Evolutionary conservation across 306 rosid species (phyloP), one percentile per base, ranked within the genome.

Genomic region (Citrullus colocynthis): DNA sequence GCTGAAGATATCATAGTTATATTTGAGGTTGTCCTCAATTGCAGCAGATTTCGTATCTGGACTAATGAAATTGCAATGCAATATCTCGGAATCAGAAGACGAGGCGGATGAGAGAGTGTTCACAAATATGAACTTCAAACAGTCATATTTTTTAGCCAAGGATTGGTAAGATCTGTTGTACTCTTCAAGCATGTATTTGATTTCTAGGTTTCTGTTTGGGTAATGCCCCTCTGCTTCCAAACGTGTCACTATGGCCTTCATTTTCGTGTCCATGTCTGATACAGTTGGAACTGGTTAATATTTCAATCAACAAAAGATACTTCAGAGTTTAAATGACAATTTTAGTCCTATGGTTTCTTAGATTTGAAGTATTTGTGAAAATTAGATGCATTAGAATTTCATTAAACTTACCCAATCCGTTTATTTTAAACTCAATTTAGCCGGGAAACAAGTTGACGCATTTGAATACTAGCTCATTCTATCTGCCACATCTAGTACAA

Each of bases 71-170:
- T 72, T 28, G 42, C 13, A 28, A 28, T 6, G 59, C 3, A 48
- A 49, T 72, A 20, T 72, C 60, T 72, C 77, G 11, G 77, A 28
- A 4, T 72, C 16, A 15, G 77, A 49, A 49, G 60, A 72, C 37
- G 28, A 30, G 12, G 8, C 42, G 13, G 77, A 49, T 16, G 14
- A 30, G 77, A 72, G 28, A 28, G 56, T 72, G 44, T 72, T 72
- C 1, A 49, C 28, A 72, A 72, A 32, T 49, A 72, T 28, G 77
- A 45, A 72, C 77, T 52, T 72, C 9, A 72, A 49, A 49, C 39
- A 72, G 42, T 72, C 77, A 49, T 72, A 72, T 49, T 72, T 72
- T 49, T 72, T 60, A 49, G 77, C 60, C 60, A 72, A 72, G 60
- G 60, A 49, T 28, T 30, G 77, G 77, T 72, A 49, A 28, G 77